Evolutionary conservation across 2,329 filamentous ascomycete species (phyloP), one percentile per base, ranked within the genome.

Genomic region (Macrophomina pseudophaseolina): DNA sequence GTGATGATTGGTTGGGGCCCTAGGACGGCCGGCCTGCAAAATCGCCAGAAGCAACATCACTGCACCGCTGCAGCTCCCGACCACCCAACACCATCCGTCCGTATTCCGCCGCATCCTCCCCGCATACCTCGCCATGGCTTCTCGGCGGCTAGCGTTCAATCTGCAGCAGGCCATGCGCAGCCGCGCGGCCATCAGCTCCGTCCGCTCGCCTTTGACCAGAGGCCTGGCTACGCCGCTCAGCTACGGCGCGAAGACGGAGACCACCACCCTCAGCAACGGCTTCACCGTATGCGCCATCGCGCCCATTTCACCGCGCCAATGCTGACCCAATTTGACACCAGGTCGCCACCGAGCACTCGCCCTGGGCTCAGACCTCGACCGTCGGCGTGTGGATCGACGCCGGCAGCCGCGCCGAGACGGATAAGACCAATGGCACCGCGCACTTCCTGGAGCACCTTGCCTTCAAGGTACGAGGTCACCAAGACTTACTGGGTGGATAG

Each of bases 381-480:
- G 94, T 98, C 76, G 95, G 95, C 80, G 93, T 99, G 73, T 99
- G 95, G 94, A 99, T 99, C 81, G 96, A 99, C 84, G 94, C 96
- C 81, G 95, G 95, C 80, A 97, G 93, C 82, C 89, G 95, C 82
- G 93, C 95, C 81, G 95, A 99, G 88, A 99, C 95, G 75, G 90
- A 95, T 84, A 93, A 93, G 88, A 98, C 92, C 79, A 99, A 98
- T 86, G 95, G 95, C 83, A 99, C 95, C 76, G 95, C 95, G 78
- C 95, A 99, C 86, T 99, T 99, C 87, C 89, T 99, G 76, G 95
- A 99, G 88, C 95, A 99, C 86, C 88, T 99, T 82, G 96, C 96
- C 76, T 99, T 99, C 90, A 99, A 99, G 92, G 93, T 97, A 87
- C 74, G 59, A 69, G 66, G 38, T 65, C 51, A 48, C 14, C 63